A percentile compares a stretch with the other conserved stretches of the same genome.
Evolutionary conservation across 2,329 filamentous ascomycete genomes (phyloP).

Genomic region (Colletotrichum camelliae): DNA sequence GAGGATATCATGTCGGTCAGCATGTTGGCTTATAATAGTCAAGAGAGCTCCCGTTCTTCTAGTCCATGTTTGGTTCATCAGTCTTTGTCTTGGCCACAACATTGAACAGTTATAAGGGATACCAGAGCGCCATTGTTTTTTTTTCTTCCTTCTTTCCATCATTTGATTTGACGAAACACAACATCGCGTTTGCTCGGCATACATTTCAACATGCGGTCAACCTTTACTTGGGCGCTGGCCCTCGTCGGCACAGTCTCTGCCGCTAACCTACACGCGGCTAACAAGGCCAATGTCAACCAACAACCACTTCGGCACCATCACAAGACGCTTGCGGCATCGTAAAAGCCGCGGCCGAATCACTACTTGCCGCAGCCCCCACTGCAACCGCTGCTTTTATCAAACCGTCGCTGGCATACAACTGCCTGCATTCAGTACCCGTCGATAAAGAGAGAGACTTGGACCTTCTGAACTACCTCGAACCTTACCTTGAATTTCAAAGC

Average conservation of each 20-base stretch:
- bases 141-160: not conserved
- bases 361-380: not conserved
- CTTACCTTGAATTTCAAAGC: constrained; percentile 22
- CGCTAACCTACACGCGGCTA: not conserved
- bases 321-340: not conserved
- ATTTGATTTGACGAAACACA: not conserved
- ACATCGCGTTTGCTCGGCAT: not conserved
- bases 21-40: not conserved
- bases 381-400: not conserved
- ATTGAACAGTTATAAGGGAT: not conserved
- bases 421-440: constrained; percentile 16
- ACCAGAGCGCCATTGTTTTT: not conserved
- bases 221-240: not conserved
- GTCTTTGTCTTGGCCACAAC: not conserved
- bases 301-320: not conserved
- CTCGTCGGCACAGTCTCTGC: not conserved
- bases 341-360: not conserved
- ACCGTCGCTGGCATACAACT: constrained; percentile 13
- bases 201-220: not conserved
- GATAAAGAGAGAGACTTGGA: constrained; percentile 8
- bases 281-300: not conserved
- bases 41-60: not conserved
- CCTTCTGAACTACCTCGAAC: constrained; percentile 24
- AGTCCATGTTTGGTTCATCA: not conserved
- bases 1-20: not conserved